Percentiles rank a stretch among this genome's conserved stretches.
phyloP scores from a whole-genome alignment of 2,329 filamentous ascomycete genomes.

The Sarocladium kiliense region DNA sequence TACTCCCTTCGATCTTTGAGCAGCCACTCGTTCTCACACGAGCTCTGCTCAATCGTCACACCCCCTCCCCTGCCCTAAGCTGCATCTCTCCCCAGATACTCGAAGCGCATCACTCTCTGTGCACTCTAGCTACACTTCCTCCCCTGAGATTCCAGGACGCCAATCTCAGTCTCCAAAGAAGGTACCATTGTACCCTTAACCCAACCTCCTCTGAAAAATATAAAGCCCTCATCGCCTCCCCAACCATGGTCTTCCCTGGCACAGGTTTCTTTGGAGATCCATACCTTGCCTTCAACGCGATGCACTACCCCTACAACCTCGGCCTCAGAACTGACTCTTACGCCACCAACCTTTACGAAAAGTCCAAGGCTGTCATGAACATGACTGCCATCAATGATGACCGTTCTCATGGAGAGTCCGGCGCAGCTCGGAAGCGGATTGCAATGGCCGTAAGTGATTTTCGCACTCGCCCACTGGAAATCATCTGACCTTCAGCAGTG shows the following conservation, averaged over 20 bases:
- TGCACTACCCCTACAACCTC: not conserved
- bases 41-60: not conserved
- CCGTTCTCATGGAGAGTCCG: slow-evolving; percentile 14
- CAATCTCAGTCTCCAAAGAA: not conserved
- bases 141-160: not conserved
- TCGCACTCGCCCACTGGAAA: not conserved
- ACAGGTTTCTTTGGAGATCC: not conserved
- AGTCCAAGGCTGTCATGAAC: slow-evolving; percentile 23
- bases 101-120: not conserved
- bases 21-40: not conserved
- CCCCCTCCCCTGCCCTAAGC: not conserved
- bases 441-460: slow-evolving; percentile 48
- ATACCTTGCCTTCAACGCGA: not conserved
- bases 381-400: slow-evolving; percentile 25
- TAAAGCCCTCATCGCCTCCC: not conserved
- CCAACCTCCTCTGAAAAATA: not conserved
- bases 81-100: not conserved
- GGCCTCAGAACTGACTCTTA: not conserved
- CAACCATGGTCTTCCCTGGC: not conserved
- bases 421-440: slow-evolving; percentile 51
- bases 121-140: not conserved
- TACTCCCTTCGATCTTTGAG: not conserved
- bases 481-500: slow-evolving; percentile 53
- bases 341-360: not conserved
- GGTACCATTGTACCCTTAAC: not conserved